Percentiles rank a stretch among this genome's conserved stretches.
Evolutionary conservation across 2,329 filamentous ascomycete genomes (phyloP).

Genomic region (Zopfia rhizophila): DNA sequence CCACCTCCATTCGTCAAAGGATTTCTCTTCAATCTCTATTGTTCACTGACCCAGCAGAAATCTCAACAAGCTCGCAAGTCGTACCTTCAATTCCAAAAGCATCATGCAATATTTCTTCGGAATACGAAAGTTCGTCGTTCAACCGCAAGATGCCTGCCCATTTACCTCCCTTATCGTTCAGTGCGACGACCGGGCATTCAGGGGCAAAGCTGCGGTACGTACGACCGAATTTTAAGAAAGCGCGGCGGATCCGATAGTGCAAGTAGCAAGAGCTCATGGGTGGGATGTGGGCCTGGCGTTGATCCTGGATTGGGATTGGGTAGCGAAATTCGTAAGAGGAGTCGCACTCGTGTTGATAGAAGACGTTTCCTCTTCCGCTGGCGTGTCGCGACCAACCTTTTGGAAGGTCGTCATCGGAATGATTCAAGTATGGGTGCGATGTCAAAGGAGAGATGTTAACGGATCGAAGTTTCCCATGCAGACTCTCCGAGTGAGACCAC

Average conservation of each 20-base stretch:
- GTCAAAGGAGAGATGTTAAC: background rate
- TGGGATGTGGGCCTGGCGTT: conserved; percentile 12
- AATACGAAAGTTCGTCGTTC: background rate
- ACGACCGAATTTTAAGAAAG: conserved; percentile 15
- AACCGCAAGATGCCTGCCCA: conserved; percentile 28
- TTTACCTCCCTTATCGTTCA: conserved; percentile 6
- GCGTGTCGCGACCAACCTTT: conserved; percentile 1
- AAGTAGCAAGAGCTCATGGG: conserved; percentile 20
- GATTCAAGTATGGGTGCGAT: conserved; percentile 2
- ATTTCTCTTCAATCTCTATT: conserved; percentile 22
- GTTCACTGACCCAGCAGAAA: conserved; percentile 23
- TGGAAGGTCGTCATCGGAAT: background rate
- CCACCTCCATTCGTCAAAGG: conserved; percentile 24
- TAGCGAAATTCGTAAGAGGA: conserved; percentile 21
- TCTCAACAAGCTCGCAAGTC: conserved; percentile 27
- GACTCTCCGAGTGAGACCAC: conserved; percentile 17
- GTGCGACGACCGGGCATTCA: conserved; percentile 13
- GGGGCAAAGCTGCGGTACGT: conserved; percentile 12
- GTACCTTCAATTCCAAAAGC: no score
- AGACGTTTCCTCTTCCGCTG: background rate
- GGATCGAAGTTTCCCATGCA: background rate
- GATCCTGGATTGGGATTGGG: conserved; percentile 22
- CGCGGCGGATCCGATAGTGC: conserved; percentile 16
- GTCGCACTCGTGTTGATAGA: conserved; percentile 15
- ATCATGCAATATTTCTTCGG: no score